Evolutionary conservation across 176 grass and related monocot genomes (phyloP).

Genomic region (Zea luxurians): DNA sequence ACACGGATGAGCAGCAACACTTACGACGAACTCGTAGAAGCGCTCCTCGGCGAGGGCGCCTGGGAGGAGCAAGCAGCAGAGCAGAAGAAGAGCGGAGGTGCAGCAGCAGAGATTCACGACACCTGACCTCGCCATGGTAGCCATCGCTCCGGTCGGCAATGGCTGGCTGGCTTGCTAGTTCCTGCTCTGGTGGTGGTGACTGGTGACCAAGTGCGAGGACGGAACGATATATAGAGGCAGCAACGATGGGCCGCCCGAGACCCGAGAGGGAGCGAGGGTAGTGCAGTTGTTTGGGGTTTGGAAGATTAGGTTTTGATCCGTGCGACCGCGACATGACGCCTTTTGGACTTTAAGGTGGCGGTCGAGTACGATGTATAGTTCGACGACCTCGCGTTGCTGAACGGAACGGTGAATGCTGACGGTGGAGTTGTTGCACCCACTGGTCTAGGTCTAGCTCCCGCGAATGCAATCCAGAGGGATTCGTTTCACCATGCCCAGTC

Average conservation of each 20-base stretch:
- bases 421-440: conserved; percentile 64
- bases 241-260: neutral
- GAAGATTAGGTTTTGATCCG: conserved; percentile 72
- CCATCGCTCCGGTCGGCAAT: conserved; percentile 26
- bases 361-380: conserved; percentile 28
- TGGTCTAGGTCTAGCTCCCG: conserved; percentile 26
- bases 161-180: neutral
- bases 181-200: conserved; percentile 8
- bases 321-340: neutral
- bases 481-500: neutral
- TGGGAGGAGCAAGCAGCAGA: conserved; percentile 40
- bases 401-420: neutral
- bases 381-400: neutral
- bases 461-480: neutral
- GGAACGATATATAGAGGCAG: conserved; percentile 20
- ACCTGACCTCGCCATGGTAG: neutral
- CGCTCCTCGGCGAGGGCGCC: conserved; percentile 58
- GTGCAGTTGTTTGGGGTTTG: conserved; percentile 65
- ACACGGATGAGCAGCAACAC: neutral
- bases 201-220: conserved; percentile 7
- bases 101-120: conserved; percentile 27
- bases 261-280: neutral
- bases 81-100: conserved; percentile 33
- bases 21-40: conserved; percentile 82
- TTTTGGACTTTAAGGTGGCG: conserved; percentile 35